Evolutionary conservation across 2,329 filamentous ascomycete genomes (phyloP), one percentile per base, ranked within the genome.

Genomic region (Colletotrichum sp.): DNA sequence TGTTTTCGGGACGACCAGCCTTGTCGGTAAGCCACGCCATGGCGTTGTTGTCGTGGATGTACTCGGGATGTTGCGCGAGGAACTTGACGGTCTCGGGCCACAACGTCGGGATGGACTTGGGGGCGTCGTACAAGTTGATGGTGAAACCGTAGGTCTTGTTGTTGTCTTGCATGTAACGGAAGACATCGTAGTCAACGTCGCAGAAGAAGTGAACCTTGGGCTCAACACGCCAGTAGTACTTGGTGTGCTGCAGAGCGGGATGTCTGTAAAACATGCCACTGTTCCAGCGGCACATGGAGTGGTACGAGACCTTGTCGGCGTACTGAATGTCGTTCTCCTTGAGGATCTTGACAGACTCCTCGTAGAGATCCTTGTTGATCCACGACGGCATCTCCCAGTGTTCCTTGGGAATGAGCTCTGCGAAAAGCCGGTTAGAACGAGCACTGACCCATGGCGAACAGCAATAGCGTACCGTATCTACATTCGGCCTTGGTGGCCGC

Each of bases 121-220:
- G 95, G 36, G 94, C 93, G 85, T 99, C 97, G 89, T 98, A 99
- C 59, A 99, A 92, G 85, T 95, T 98, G 87, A 99, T 98, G 78
- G 96, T 99, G 88, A 99, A 99, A 78, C 97, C 97, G 85, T 99
- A 99, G 6, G 96, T 99, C 87, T 99, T 98, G 89, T 99, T 98
- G 88, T 98, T 92, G 86, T 99, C 97, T 81, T 95, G 92, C 97
- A 99, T 98, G 88, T 95, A 99, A 78, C 95, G 93, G 90, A 99
- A 99, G 68, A 99, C 94, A 83, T 99, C 97, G 86, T 99, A 99
- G 86, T 99, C 97, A 77, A 99, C 90, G 81, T 99, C 95, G 89
- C 97, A 99, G 91, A 98, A 99, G 90, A 99, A 99, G 86, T 98
- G 96, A 59, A 99, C 97, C 79, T 99, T 98, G 68, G 97, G 97